Conservation (phyloP, 2,329 filamentous ascomycete species). For the Cercospora sesami region DNA sequence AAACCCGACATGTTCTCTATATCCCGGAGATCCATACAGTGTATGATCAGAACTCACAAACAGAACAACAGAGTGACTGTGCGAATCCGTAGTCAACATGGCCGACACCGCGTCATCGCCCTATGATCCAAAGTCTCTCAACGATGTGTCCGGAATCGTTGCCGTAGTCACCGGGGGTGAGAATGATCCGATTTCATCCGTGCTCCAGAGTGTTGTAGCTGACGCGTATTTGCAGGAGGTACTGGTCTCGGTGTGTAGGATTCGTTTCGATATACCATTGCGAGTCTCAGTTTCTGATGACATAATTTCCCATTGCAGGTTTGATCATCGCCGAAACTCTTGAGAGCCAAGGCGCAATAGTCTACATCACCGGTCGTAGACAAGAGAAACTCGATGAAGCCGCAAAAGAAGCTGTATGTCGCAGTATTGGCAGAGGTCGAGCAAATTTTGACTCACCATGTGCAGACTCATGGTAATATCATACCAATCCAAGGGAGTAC, state of each 20-base stretch:
- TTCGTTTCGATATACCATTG: not conserved
- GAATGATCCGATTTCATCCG: not conserved
- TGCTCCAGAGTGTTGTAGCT: not conserved
- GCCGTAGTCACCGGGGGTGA: conserved; percentile 37
- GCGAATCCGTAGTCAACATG: not conserved
- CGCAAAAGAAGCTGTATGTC: conserved; percentile 36
- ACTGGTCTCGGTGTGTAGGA: conserved; percentile 8
- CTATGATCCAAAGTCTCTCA: conserved; percentile 28
- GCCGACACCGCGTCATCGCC: conserved; percentile 25
- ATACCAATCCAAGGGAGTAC: conserved; percentile 48
- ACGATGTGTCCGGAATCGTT: conserved; percentile 35
- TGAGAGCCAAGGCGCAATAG: conserved; percentile 44
- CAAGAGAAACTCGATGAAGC: conserved; percentile 45
- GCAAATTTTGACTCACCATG: not conserved
- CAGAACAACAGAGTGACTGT: not conserved
- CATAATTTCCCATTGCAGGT: conserved; percentile 25
- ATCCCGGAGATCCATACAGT: not conserved
- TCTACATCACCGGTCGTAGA: conserved; percentile 50
- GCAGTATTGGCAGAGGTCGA: not conserved
- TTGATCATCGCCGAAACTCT: conserved; percentile 44
- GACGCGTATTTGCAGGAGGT: conserved; percentile 4
- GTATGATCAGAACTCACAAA: not conserved
- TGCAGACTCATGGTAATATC: conserved; percentile 39
- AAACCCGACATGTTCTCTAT: not conserved
- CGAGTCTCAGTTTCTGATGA: conserved; percentile 1